Conservation (phyloP, 345 rosid genomes). For the Kernera saxatilis region DNA sequence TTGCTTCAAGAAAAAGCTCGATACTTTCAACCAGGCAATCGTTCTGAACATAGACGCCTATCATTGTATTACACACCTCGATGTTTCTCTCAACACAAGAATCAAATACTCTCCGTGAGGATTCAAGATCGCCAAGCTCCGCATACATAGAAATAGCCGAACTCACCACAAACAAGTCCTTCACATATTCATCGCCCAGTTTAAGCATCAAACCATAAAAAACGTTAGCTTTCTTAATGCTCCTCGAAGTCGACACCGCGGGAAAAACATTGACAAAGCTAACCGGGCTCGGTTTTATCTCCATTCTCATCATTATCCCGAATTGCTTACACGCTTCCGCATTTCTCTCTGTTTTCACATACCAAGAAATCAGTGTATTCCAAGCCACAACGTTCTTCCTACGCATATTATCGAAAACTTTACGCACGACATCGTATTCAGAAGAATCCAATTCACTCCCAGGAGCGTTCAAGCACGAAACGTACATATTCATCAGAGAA, state of each 20-base stretch:
- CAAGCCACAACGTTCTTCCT: constrained; percentile 74
- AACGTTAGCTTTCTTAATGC: constrained; percentile 42
- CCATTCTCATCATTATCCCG: constrained; percentile 57
- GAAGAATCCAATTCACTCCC: constrained; percentile 18
- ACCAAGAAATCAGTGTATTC: constrained; percentile 80
- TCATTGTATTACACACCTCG: constrained; percentile 89
- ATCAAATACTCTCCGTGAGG: constrained; percentile 62
- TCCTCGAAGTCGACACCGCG: constrained; percentile 47
- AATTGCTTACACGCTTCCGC: constrained; percentile 51
- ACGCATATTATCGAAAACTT: constrained; percentile 56
- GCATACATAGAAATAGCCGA: constrained; percentile 63
- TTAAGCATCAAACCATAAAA: constrained; percentile 65
- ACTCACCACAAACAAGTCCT: constrained; percentile 68
- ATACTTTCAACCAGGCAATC: constrained; percentile 40
- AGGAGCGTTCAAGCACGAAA: constrained; percentile 41
- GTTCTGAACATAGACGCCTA: constrained; percentile 60
- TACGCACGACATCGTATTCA: constrained; percentile 52
- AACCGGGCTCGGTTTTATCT: constrained; percentile 60
- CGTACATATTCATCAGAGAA: constrained; percentile 75
- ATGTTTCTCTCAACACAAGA: constrained; percentile 50
- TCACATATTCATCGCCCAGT: constrained; percentile 50
- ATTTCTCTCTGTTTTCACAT: constrained; percentile 60
- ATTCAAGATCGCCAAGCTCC: constrained; percentile 58
- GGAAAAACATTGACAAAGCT: constrained; percentile 81
- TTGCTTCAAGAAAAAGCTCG: constrained; percentile 54